Conservation (phyloP, 805 yeast genomes). For the Kodamaea sagamina region DNA sequence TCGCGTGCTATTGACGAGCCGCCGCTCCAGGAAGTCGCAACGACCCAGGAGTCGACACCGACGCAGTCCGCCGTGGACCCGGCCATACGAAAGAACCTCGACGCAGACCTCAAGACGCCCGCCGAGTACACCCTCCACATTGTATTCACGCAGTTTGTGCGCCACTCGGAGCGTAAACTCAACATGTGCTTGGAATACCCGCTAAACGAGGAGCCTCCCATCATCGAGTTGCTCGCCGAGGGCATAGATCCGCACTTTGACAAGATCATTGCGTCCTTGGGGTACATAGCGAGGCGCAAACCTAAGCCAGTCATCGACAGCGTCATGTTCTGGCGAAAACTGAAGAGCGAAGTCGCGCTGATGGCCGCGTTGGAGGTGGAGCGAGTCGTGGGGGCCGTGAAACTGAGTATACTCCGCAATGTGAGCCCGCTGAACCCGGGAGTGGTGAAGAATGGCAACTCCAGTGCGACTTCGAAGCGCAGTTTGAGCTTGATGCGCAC, state of each 20-base stretch:
- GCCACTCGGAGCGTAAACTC: conserved; percentile 87
- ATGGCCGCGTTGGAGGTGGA: conserved; percentile 47
- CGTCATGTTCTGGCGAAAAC: conserved; percentile 97
- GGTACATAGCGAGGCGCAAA: conserved; percentile 83
- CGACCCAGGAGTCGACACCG: conserved; percentile 1
- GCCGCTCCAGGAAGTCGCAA: not conserved
- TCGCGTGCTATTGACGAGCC: not conserved
- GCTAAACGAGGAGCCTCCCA: conserved; percentile 71
- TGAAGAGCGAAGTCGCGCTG: conserved; percentile 81
- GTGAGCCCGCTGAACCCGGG: conserved; percentile 18
- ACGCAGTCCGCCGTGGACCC: not conserved
- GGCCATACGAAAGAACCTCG: not conserved
- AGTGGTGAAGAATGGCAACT: conserved; percentile 14
- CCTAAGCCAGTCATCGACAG: conserved; percentile 97
- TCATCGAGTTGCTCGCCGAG: conserved; percentile 74
- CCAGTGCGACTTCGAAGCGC: conserved; percentile 31
- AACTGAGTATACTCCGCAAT: conserved; percentile 27
- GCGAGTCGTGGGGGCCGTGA: conserved; percentile 33
- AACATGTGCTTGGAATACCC: conserved; percentile 69
- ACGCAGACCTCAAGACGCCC: conserved; percentile 50
- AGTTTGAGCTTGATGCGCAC: conserved; percentile 43
- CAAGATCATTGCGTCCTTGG: conserved; percentile 79
- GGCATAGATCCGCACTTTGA: conserved; percentile 89
- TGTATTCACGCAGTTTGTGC: conserved; percentile 90
- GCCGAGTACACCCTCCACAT: conserved; percentile 93